These are phyloP conservation scores for Parascedosporium putredinis DNA, from an alignment of 2,329 filamentous ascomycete genomes.

Conservation along the genomic window DNA sequence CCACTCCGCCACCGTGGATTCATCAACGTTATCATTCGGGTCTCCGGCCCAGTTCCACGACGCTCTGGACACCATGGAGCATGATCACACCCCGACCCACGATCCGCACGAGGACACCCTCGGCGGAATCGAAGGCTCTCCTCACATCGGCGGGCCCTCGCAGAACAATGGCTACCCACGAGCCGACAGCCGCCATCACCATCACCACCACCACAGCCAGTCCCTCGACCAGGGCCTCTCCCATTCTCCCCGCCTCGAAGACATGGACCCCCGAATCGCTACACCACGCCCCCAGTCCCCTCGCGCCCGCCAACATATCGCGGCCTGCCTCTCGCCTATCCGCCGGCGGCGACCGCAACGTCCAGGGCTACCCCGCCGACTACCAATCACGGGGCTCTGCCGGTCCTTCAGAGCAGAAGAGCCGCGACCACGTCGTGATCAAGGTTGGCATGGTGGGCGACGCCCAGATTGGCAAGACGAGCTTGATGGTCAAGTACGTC, in stretches of 20 bases:
- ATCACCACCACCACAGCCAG: constrained; percentile 36
- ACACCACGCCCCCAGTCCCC: constrained; percentile 37
- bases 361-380: constrained; percentile 15
- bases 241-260: constrained; percentile 28
- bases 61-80: constrained; percentile 42
- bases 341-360: constrained; percentile 25
- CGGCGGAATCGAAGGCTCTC: constrained; percentile 37
- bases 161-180: constrained; percentile 23
- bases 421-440: constrained; percentile 76
- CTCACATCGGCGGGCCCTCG: constrained; percentile 22
- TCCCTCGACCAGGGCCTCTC: constrained; percentile 39
- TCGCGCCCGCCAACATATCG: constrained; percentile 30
- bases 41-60: constrained; percentile 43
- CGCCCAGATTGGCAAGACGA: constrained; percentile 98
- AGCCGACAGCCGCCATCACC: constrained; percentile 26
- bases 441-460: constrained; percentile 99
- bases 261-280: constrained; percentile 30
- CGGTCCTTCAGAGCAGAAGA: constrained; percentile 26
- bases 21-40: constrained; percentile 35
- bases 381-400: constrained; percentile 12
- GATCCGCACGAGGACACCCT: constrained; percentile 39
- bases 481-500: constrained; percentile 98
- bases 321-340: constrained; percentile 47
- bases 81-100: constrained; percentile 15
- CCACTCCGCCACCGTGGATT: constrained; percentile 37